phyloP scores from a whole-genome alignment of 805 yeast genomes.

The Wickerhamomyces hampshirensis region DNA sequence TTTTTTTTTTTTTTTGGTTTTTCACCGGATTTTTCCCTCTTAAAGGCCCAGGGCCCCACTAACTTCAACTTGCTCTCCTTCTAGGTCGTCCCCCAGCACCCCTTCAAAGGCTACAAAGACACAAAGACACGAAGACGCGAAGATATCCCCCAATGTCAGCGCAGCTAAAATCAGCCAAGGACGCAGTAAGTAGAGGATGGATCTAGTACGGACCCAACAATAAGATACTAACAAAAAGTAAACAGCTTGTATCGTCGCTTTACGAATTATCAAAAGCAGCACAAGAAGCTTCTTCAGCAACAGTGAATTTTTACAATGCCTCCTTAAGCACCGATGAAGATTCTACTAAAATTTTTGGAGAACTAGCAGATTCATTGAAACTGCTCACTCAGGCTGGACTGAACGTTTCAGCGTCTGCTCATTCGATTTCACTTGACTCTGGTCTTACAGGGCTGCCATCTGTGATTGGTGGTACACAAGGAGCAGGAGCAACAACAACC shows the following conservation, averaged over 20 bases:
- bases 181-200: constrained; percentile 16
- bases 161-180: constrained; percentile 23
- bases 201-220: not conserved
- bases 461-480: constrained; percentile 7
- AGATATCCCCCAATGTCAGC: constrained; percentile 18
- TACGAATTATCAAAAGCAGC: constrained; percentile 86
- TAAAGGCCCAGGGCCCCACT: not conserved
- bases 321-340: constrained; percentile 43
- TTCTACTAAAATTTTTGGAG: constrained; percentile 39
- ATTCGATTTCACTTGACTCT: constrained; percentile 12
- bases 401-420: constrained; percentile 25
- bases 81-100: not conserved
- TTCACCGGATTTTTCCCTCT: not conserved
- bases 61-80: not conserved
- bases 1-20: no score
- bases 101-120: not conserved
- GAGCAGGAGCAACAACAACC: constrained; percentile 4
- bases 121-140: not conserved
- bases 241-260: constrained; percentile 67
- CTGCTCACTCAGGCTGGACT: constrained; percentile 33
- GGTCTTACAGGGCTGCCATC: constrained; percentile 7
- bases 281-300: constrained; percentile 74
- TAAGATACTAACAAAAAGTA: constrained; percentile 1
- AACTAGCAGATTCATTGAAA: constrained; percentile 37
- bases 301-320: constrained; percentile 68